These are phyloP conservation scores for Leccinellum rugosiceps DNA, from an alignment of 768 basidiomycete species.

Conservation along the genomic window DNA sequence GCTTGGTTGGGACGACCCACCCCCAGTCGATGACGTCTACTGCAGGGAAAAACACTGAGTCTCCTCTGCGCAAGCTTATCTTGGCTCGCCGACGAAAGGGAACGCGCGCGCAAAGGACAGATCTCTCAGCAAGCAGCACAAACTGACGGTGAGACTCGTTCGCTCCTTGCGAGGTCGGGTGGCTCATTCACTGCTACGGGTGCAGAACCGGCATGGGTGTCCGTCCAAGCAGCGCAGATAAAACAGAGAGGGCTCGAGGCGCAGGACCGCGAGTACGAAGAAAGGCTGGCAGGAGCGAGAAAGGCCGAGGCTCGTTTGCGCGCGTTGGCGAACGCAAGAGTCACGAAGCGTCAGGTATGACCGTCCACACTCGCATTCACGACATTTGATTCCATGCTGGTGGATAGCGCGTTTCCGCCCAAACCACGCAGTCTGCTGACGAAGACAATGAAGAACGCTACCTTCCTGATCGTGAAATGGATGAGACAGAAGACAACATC, in stretches of 20 bases:
- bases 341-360: conserved; percentile 59
- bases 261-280: conserved; percentile 62
- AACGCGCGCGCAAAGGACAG: conserved; percentile 66
- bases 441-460: conserved; percentile 61
- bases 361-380: not conserved
- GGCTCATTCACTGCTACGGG: conserved; percentile 6
- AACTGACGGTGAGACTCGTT: conserved; percentile 24
- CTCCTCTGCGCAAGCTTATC: conserved; percentile 72
- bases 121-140: conserved; percentile 35
- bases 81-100: conserved; percentile 70
- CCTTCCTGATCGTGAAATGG: conserved; percentile 55
- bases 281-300: conserved; percentile 55
- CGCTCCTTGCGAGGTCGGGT: conserved; percentile 18
- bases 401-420: conserved; percentile 23
- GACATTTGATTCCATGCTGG: conserved; percentile 7
- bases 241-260: conserved; percentile 64
- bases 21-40: not conserved
- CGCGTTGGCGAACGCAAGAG: conserved; percentile 52
- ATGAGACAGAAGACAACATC: conserved; percentile 50
- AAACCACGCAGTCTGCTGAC: conserved; percentile 22
- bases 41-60: conserved; percentile 83
- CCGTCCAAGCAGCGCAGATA: conserved; percentile 65
- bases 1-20: conserved; percentile 24
- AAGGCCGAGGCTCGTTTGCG: conserved; percentile 58
- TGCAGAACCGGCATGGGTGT: conserved; percentile 71